Evolutionary conservation across 352 stramenopile genomes (phyloP).

Genomic region (Aphanomyces cochlioides): DNA sequence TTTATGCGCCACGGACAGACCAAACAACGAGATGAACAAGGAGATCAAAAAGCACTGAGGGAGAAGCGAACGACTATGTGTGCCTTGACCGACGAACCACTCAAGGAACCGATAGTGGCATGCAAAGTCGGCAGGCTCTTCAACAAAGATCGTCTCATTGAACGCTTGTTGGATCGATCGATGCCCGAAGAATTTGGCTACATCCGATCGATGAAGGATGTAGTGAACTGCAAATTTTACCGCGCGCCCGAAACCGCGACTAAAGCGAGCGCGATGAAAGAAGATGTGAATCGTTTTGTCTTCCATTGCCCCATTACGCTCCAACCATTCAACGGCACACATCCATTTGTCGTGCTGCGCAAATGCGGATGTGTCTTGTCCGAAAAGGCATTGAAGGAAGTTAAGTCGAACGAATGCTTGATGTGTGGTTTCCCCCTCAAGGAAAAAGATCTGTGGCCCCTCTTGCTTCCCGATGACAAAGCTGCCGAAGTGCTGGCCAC

Average conservation of each 20-base stretch:
- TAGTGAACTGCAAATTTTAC: constrained; percentile 70
- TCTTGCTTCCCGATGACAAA: constrained; percentile 58
- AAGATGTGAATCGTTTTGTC: neutral
- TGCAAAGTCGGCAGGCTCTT: constrained; percentile 89
- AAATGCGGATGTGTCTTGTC: constrained; percentile 86
- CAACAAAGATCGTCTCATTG: constrained; percentile 88
- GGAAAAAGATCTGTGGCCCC: constrained; percentile 49
- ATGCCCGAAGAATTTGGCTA: constrained; percentile 70
- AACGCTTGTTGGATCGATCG: constrained; percentile 73
- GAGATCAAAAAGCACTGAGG: constrained; percentile 54
- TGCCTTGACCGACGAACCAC: constrained; percentile 71
- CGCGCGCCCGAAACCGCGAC: constrained; percentile 19
- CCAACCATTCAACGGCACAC: constrained; percentile 81
- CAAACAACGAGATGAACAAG: constrained; percentile 64
- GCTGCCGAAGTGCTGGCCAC: constrained; percentile 47
- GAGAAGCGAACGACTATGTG: constrained; percentile 67
- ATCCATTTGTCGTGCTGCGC: constrained; percentile 79
- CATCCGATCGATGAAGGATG: constrained; percentile 84
- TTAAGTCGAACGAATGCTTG: constrained; percentile 66
- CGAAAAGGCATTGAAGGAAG: constrained; percentile 81
- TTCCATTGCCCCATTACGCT: constrained; percentile 82
- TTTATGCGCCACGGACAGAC: constrained; percentile 88
- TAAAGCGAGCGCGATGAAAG: constrained; percentile 10
- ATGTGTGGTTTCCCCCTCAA: constrained; percentile 55
- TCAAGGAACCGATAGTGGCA: constrained; percentile 81